Evolutionary conservation across 2,329 filamentous ascomycete genomes (phyloP).

Genomic region (Penicillium brasilianum): DNA sequence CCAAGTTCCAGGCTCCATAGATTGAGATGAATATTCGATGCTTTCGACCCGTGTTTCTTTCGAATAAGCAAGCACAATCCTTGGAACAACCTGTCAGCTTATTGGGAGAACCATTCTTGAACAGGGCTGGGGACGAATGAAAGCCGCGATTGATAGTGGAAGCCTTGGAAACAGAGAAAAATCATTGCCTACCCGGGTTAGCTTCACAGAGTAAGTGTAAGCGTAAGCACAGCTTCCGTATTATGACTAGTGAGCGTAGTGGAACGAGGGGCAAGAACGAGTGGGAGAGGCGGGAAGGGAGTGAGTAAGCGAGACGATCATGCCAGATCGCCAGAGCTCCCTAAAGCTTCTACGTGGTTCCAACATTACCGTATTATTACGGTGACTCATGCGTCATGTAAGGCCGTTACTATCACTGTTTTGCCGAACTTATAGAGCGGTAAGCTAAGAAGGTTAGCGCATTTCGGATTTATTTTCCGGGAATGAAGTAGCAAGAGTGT

Average conservation of each 20-base stretch:
- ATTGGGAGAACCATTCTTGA: not conserved
- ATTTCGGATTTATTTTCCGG: too few relatives aligned
- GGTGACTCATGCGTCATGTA: not conserved
- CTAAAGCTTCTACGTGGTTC: not conserved
- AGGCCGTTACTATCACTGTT: not conserved
- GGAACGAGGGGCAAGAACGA: constrained; percentile 4
- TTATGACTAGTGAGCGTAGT: constrained; percentile 2
- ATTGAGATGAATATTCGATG: too few relatives aligned
- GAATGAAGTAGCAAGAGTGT: too few relatives aligned
- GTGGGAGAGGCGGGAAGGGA: constrained; percentile 4
- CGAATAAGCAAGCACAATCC: constrained; percentile 2
- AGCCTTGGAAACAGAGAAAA: not conserved
- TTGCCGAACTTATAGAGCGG: not conserved
- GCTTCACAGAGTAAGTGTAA: too few relatives aligned
- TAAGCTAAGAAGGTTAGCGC: too few relatives aligned
- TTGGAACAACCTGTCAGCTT: not conserved
- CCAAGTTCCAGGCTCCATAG: not conserved
- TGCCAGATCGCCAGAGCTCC: constrained; percentile 1
- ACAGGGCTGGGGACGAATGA: not conserved
- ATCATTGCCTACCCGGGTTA: constrained; percentile 2
- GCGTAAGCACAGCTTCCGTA: not conserved
- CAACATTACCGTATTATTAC: constrained; percentile 6
- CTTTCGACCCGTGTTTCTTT: not conserved
- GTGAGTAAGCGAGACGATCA: constrained; percentile 9
- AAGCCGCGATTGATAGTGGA: constrained; percentile 1